A percentile compares a stretch with the other conserved stretches of the same genome.
Evolutionary conservation across 108 stramenopile species (phyloP).

Genomic region (Bacterosira constricta): DNA sequence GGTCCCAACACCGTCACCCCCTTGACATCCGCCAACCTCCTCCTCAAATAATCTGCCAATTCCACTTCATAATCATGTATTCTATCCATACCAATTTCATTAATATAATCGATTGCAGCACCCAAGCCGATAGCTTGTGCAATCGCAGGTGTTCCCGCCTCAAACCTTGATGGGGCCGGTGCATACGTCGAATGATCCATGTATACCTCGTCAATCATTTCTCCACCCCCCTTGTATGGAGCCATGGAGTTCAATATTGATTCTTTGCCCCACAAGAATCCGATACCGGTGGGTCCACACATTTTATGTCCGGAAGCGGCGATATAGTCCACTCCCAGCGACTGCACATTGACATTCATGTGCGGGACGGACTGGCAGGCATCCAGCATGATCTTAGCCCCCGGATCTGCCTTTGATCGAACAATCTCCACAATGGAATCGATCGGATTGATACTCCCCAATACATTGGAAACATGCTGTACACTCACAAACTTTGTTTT

Average conservation of each 20-base stretch:
- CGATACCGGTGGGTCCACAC: constrained; percentile 98
- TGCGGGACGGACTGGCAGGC: constrained; percentile 97
- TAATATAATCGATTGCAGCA: constrained; percentile 87
- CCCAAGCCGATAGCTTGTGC: constrained; percentile 95
- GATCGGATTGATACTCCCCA: constrained; percentile 90
- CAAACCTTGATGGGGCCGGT: constrained; percentile 88
- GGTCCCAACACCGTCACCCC: constrained; percentile 88
- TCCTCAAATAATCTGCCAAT: constrained; percentile 78
- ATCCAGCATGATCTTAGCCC: constrained; percentile 86
- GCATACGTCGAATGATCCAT: constrained; percentile 89
- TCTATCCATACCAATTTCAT: constrained; percentile 84
- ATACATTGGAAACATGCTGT: constrained; percentile 91
- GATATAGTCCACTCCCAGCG: constrained; percentile 92
- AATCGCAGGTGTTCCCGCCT: constrained; percentile 96
- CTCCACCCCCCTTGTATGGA: constrained; percentile 93
- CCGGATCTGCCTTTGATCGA: constrained; percentile 57
- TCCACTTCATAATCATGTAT: constrained; percentile 88
- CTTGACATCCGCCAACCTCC: constrained; percentile 66
- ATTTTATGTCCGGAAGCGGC: constrained; percentile 98
- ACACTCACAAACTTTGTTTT: constrained; percentile 90
- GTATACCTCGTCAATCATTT: constrained; percentile 95
- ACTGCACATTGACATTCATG: constrained; percentile 87
- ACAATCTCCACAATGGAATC: constrained; percentile 74
- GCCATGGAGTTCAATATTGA: constrained; percentile 83
- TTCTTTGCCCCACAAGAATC: constrained; percentile 90